Evolutionary conservation across 75 land plant genomes (phyloP), one percentile per base, ranked within the genome.

Genomic region (Cunninghamia lanceolata): DNA sequence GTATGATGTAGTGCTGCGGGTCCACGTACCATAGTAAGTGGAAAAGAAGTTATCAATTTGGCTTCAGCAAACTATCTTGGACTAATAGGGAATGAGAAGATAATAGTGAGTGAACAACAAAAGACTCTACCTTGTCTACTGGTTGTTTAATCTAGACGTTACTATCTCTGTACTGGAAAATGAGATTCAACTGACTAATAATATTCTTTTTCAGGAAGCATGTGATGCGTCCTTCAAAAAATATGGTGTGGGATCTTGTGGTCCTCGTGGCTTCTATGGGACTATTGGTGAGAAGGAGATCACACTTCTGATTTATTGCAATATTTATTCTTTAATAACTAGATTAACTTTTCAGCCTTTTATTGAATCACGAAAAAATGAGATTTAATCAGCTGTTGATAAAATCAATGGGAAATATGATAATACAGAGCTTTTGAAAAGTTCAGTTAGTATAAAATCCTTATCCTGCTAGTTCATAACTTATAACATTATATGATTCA

Each of bases 161-260:
- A 17, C 10, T 81, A 47, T 11, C 34, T 6, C 53, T 28, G 76
- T 73, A 36, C 38, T 84, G 39, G 45, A 30, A 80, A 52, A 59
- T 47, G 38, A 83, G 84, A 36, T 34, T 83, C 36, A 54, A 42
- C 9, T 35, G 70, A 83, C 71, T 83, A 17, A 63, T 46, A 63
- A 36, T 45, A 13, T 40, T 59, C 39, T 87, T 32, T 82, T 78
- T 86, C 91, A 98, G 99, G 99, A 95, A 78, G 89, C 99, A 85
- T 98, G 99, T 84, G 90, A 91, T 28, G 80, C 92, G 76, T 86
- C 99, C 9, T 82, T 98, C 86, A 94, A 96, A 88, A 98, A 95
- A 89, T 98, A 96, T 90, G 99, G 99, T 85, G 99, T 98, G 86
- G 99, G 99, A 82, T 94, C 99, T 46, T 95, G 97, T 94, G 99